Base-by-base conservation (phyloP, 2,329 filamentous ascomycete species). In the Xylariaceae sp. region DNA sequence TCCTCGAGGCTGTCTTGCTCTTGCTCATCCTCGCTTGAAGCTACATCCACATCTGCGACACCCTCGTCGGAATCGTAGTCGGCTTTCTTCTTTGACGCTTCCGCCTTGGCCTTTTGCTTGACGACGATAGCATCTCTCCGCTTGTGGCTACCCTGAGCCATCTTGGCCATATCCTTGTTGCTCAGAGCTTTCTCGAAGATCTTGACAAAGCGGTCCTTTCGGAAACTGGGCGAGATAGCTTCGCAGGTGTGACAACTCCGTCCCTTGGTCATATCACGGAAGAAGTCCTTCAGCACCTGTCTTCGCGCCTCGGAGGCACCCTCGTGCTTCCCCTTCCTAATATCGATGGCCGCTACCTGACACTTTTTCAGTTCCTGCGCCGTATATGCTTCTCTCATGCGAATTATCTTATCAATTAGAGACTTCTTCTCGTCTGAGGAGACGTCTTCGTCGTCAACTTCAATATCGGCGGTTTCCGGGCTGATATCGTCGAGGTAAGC, bases 191-290 rank as follows among this genome's bases (percentile, higher is more conserved):
- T 94, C 71, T 93, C 88, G 74, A 97, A 99, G 56, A 99, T 92
- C 74, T 97, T 99, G 71, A 92, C 88, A 69, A 86, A 94, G 49
- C 88, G 83, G 69, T 99, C 93, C 73, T 96, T 97, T 67, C 93
- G 87, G 74, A 90, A 97, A 1, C 80, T 80, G 9, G 92, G 92
- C 11, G 89, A 92, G 62, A 94, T 84, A 34, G 88, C 89, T 53
- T 78, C 76, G 66, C 84, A 87, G 57, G 76, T 80, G 51, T 78
- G 79, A 75, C 94, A 99, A 69, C 83, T 83, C 68, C 86, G 88
- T 51, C 82, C 80, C 67, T 82, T 83, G 52, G 83, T 83, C 57
- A 97, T 88, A 34, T 87, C 83, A 56, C 82, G 83, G 61, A 96
- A 80, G 66, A 99, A 96, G 13, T 90, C 86, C 72, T 92, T 90